Conservation (phyloP, 805 yeast species). For the Starmera amethionina region DNA sequence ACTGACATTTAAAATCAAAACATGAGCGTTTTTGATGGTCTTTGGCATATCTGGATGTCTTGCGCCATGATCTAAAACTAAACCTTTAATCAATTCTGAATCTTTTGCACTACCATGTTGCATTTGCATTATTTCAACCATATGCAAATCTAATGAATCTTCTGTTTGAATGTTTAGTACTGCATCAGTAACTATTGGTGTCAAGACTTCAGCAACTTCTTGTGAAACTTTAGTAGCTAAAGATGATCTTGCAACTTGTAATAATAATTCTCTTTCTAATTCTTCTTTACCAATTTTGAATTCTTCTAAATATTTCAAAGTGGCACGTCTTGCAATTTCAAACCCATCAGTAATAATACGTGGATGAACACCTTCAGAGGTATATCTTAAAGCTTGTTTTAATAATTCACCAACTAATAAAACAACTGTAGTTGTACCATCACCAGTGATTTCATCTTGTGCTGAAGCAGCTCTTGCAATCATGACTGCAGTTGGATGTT, state of each 20-base stretch:
- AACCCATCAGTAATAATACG: constrained; percentile 91
- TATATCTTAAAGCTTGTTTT: constrained; percentile 88
- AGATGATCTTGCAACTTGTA: constrained; percentile 89
- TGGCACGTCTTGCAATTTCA: constrained; percentile 74
- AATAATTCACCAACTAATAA: constrained; percentile 88
- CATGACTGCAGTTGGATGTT: constrained; percentile 82
- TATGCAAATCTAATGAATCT: constrained; percentile 73
- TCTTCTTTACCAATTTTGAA: constrained; percentile 42
- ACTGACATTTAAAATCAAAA: constrained; percentile 85
- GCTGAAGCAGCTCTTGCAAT: constrained; percentile 97
- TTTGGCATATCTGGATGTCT: constrained; percentile 99
- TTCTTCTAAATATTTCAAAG: constrained; percentile 57
- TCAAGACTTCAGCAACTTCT: constrained; percentile 68
- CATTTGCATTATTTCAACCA: constrained; percentile 98
- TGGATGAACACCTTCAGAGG: constrained; percentile 93
- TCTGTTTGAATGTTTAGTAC: constrained; percentile 65
- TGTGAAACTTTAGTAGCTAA: constrained; percentile 76
- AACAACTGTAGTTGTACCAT: constrained; percentile 95
- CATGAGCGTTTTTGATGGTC: constrained; percentile 69
- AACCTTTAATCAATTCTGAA: constrained; percentile 74
- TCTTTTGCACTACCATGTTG: constrained; percentile 83
- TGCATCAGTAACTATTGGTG: constrained; percentile 96
- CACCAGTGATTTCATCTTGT: constrained; percentile 98
- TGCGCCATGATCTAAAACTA: constrained; percentile 96
- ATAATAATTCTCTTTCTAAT: constrained; percentile 77